phyloP scores from a whole-genome alignment of 345 rosid genomes.

The Dipteronia sinensis region DNA sequence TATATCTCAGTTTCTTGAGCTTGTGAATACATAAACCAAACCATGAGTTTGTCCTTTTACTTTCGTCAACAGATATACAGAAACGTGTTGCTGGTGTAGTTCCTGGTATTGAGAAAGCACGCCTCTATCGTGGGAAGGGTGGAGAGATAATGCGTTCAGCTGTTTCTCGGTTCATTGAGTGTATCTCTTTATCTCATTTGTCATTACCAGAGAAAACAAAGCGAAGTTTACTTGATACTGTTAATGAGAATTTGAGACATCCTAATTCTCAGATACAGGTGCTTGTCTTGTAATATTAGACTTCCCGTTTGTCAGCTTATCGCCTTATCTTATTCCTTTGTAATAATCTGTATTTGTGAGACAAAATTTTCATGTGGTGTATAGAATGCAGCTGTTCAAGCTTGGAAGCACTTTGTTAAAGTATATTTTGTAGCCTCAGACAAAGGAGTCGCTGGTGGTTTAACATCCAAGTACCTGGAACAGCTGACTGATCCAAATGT shows the following conservation, averaged over 20 bases:
- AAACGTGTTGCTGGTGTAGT: slow-evolving; percentile 72
- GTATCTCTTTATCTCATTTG: slow-evolving; percentile 66
- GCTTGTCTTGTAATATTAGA: slow-evolving; percentile 23
- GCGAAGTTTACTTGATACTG: slow-evolving; percentile 66
- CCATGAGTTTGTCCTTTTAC: not conserved
- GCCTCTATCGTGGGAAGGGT: slow-evolving; percentile 97
- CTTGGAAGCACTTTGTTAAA: slow-evolving; percentile 65
- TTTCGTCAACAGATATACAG: slow-evolving; percentile 58
- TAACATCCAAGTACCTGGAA: slow-evolving; percentile 61
- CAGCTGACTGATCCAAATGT: slow-evolving; percentile 76
- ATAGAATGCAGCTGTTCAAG: slow-evolving; percentile 80
- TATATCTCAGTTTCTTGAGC: not conserved
- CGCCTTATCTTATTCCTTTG: slow-evolving; percentile 12
- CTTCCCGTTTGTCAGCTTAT: slow-evolving; percentile 16
- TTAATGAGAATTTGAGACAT: slow-evolving; percentile 87
- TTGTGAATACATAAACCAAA: slow-evolving; percentile 5
- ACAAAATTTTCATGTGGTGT: slow-evolving; percentile 22
- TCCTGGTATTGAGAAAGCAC: slow-evolving; percentile 93
- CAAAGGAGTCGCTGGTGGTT: slow-evolving; percentile 36
- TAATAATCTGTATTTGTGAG: slow-evolving; percentile 14
- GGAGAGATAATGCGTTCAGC: slow-evolving; percentile 99
- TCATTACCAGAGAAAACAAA: slow-evolving; percentile 68
- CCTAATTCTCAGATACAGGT: slow-evolving; percentile 98
- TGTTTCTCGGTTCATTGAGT: slow-evolving; percentile 88
- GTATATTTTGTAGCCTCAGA: slow-evolving; percentile 50